Percentiles rank a stretch among this genome's conserved stretches.
Evolutionary conservation across 495 filamentous ascomycete species (phyloP).

Genomic region (Penicillium pancosmium): DNA sequence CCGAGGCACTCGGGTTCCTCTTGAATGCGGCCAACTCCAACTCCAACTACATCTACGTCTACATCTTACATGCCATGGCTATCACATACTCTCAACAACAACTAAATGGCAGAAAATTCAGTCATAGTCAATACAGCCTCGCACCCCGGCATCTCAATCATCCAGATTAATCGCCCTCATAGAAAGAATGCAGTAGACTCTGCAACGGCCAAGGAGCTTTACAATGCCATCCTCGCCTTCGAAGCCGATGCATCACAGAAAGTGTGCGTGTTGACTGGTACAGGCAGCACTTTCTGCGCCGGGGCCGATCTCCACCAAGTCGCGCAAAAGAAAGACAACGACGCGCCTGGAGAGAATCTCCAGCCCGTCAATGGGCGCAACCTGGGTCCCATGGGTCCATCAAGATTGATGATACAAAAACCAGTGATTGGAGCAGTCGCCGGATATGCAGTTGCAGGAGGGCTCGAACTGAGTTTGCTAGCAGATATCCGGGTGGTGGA

Average conservation of each 20-base stretch:
- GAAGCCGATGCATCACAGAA: slow-evolving; percentile 48
- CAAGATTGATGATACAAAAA: slow-evolving; percentile 40
- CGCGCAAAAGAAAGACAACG: slow-evolving; percentile 18
- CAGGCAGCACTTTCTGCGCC: slow-evolving; percentile 46
- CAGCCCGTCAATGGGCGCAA: slow-evolving; percentile 32
- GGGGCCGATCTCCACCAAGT: slow-evolving; percentile 48
- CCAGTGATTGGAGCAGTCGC: slow-evolving; percentile 48
- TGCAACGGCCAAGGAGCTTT: slow-evolving; percentile 40
- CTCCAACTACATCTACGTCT: neutral
- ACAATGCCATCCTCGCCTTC: slow-evolving; percentile 42
- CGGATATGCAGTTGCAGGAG: slow-evolving; percentile 54
- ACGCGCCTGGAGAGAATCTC: slow-evolving; percentile 15
- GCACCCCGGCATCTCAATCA: slow-evolving; percentile 43
- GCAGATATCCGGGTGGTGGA: slow-evolving; percentile 51
- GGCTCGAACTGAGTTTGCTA: slow-evolving; percentile 49
- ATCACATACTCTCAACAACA: neutral
- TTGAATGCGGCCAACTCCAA: too few species aligned
- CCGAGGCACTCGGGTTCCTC: slow-evolving; percentile 14
- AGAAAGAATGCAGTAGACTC: slow-evolving; percentile 45
- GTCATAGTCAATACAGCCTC: slow-evolving; percentile 19
- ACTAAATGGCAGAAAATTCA: slow-evolving; percentile 12
- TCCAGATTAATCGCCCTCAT: slow-evolving; percentile 44
- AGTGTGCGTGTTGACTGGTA: slow-evolving; percentile 45
- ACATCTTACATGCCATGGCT: neutral
- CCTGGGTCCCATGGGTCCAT: slow-evolving; percentile 49